Conservation (phyloP, 2,329 filamentous ascomycete species). For the Pseudofabraea citricarpa region DNA sequence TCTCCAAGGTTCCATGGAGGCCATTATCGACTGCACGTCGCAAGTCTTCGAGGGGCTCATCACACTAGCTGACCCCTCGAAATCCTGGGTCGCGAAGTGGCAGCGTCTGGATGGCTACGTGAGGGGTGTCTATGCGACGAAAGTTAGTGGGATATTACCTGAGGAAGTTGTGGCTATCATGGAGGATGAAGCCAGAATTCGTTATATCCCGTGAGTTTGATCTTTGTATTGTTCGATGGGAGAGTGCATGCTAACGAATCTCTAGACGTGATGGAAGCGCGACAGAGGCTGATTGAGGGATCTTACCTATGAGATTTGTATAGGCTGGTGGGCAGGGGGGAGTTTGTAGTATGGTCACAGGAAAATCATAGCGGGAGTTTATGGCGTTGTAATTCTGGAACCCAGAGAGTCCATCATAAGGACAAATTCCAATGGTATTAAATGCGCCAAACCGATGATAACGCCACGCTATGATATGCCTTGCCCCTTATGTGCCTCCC, state of each 20-base stretch:
- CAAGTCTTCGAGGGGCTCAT: conserved; percentile 94
- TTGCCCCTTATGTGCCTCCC: no score
- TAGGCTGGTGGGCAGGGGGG: not conserved
- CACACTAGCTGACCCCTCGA: conserved; percentile 73
- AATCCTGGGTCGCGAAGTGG: conserved; percentile 95
- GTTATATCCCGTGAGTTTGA: conserved; percentile 59
- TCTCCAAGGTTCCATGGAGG: conserved; percentile 72
- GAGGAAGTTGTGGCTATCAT: conserved; percentile 58
- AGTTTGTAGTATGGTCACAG: conserved; percentile 4
- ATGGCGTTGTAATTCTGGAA: conserved; percentile 13
- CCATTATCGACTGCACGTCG: conserved; percentile 88
- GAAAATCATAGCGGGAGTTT: conserved; percentile 17
- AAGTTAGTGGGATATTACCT: conserved; percentile 78
- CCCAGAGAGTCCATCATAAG: conserved; percentile 9
- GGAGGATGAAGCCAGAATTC: conserved; percentile 58
- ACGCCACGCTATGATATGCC: conserved; percentile 6
- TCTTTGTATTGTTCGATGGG: not conserved
- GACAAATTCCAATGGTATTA: conserved; percentile 11
- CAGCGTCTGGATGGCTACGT: conserved; percentile 87
- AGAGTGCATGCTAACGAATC: conserved; percentile 11
- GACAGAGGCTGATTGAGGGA: conserved; percentile 25
- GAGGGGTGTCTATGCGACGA: conserved; percentile 86
- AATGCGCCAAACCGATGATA: not conserved
- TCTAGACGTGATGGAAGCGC: conserved; percentile 52
- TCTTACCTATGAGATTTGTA: not conserved